A percentile compares a stretch with the other conserved stretches of the same genome.
These are phyloP conservation scores for Xylaria acuta DNA, from an alignment of 495 filamentous ascomycete genomes.

Conservation along the genomic window DNA sequence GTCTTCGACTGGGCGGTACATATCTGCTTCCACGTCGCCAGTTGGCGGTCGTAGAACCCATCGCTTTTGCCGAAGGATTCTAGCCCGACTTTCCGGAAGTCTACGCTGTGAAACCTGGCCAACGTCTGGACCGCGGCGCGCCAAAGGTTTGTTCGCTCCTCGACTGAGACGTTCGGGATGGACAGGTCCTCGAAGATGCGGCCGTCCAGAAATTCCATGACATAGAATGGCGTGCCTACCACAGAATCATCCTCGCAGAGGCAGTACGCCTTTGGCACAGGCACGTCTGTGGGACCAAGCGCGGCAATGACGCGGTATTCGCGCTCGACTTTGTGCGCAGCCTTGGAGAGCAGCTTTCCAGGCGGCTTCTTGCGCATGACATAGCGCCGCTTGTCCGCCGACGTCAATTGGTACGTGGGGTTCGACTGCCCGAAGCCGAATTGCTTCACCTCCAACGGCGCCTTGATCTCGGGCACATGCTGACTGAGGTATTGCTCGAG, in stretches of 20 bases:
- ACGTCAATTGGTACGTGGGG: slow-evolving; percentile 89
- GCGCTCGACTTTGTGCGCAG: slow-evolving; percentile 93
- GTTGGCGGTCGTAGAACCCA: slow-evolving; percentile 88
- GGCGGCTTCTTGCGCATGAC: slow-evolving; percentile 97
- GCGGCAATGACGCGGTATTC: slow-evolving; percentile 92
- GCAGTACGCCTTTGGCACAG: slow-evolving; percentile 82
- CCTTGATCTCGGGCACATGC: slow-evolving; percentile 78
- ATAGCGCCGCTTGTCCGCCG: slow-evolving; percentile 68
- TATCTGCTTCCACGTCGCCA: slow-evolving; percentile 79
- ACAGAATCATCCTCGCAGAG: slow-evolving; percentile 82
- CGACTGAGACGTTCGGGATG: slow-evolving; percentile 73
- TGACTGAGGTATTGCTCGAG: slow-evolving; percentile 78
- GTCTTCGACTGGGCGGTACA: slow-evolving; percentile 76
- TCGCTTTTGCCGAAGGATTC: slow-evolving; percentile 72
- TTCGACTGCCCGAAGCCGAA: slow-evolving; percentile 98
- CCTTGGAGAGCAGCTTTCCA: slow-evolving; percentile 86
- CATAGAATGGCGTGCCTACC: slow-evolving; percentile 91
- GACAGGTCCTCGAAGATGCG: slow-evolving; percentile 89
- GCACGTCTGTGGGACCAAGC: slow-evolving; percentile 78
- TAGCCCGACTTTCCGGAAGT: slow-evolving; percentile 68
- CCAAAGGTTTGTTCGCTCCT: slow-evolving; percentile 83
- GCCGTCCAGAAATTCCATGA: slow-evolving; percentile 93
- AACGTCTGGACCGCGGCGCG: slow-evolving; percentile 80
- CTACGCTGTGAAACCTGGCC: slow-evolving; percentile 82
- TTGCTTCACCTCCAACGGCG: slow-evolving; percentile 88